A percentile compares a stretch with the other conserved stretches of the same genome.
Conservation (phyloP, 192 early-diverging fungal genomes). For the Coemansia erecta region DNA sequence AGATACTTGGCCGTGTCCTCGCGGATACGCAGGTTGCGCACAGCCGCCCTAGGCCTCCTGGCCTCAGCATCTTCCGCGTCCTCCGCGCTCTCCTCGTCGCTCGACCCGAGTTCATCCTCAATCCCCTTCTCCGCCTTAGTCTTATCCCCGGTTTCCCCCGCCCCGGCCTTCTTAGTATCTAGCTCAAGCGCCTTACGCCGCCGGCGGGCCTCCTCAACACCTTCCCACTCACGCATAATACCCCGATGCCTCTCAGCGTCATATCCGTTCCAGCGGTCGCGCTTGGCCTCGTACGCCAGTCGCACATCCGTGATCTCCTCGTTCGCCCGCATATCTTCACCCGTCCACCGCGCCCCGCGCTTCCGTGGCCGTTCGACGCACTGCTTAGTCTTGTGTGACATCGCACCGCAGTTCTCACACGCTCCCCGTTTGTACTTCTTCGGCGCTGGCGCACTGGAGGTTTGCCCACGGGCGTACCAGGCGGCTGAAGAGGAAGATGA, state of each 20-base stretch:
- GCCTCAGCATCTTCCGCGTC: conserved; percentile 79
- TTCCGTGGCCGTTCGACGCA: conserved; percentile 92
- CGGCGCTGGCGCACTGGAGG: conserved; percentile 69
- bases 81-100: conserved; percentile 80
- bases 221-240: conserved; percentile 73
- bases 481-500: background rate
- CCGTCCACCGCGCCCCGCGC: conserved; percentile 86
- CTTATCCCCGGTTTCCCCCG: background rate
- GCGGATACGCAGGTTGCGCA: conserved; percentile 96
- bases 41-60: conserved; percentile 89
- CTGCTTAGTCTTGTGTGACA: conserved; percentile 88
- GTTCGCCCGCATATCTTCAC: conserved; percentile 77
- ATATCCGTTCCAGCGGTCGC: conserved; percentile 99
- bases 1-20: conserved; percentile 99
- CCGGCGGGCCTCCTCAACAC: conserved; percentile 80
- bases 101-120: conserved; percentile 37
- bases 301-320: conserved; percentile 75
- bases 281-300: conserved; percentile 90
- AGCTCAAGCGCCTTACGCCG: conserved; percentile 73
- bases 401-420: conserved; percentile 98
- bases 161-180: conserved; percentile 32
- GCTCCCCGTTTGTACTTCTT: conserved; percentile 94
- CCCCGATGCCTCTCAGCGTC: conserved; percentile 81
- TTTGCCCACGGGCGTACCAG: conserved; percentile 37
- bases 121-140: conserved; percentile 6